A percentile compares a stretch with the other conserved stretches of the same genome.
phyloP scores from a whole-genome alignment of 345 rosid genomes.

The Bretschneidera sinensis region DNA sequence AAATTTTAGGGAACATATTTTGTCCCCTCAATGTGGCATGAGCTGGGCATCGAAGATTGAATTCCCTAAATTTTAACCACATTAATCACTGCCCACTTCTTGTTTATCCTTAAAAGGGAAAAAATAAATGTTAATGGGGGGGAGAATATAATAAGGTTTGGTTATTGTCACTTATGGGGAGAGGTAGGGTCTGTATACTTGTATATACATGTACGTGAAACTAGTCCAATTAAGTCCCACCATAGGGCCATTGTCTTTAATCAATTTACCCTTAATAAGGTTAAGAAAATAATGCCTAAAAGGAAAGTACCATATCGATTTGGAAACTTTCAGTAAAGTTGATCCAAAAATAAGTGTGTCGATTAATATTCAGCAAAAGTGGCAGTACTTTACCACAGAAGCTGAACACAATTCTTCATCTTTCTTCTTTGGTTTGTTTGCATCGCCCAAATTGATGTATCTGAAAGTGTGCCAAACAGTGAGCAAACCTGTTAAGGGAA shows the following conservation, averaged over 20 bases:
- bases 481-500: no score
- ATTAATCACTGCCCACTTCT: conserved; percentile 12
- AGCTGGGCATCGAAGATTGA: not conserved
- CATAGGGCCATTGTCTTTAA: conserved; percentile 19
- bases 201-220: conserved; percentile 26
- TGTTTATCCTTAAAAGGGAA: conserved; percentile 17
- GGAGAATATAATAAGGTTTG: conserved; percentile 30
- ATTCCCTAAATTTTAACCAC: conserved; percentile 14
- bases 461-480: conserved; percentile 6
- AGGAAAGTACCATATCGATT: conserved; percentile 8
- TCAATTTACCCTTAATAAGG: conserved; percentile 25
- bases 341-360: no score
- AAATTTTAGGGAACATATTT: no score
- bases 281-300: conserved; percentile 32
- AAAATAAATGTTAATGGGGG: not conserved
- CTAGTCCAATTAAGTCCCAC: conserved; percentile 36
- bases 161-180: no score
- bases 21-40: conserved; percentile 19
- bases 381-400: not conserved
- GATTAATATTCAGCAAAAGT: no score
- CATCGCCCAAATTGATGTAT: not conserved
- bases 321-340: no score
- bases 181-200: conserved; percentile 13
- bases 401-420: not conserved
- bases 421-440: not conserved